Evolutionary conservation across 495 filamentous ascomycete species (phyloP).

Genomic region (Penicillium coprophilum): DNA sequence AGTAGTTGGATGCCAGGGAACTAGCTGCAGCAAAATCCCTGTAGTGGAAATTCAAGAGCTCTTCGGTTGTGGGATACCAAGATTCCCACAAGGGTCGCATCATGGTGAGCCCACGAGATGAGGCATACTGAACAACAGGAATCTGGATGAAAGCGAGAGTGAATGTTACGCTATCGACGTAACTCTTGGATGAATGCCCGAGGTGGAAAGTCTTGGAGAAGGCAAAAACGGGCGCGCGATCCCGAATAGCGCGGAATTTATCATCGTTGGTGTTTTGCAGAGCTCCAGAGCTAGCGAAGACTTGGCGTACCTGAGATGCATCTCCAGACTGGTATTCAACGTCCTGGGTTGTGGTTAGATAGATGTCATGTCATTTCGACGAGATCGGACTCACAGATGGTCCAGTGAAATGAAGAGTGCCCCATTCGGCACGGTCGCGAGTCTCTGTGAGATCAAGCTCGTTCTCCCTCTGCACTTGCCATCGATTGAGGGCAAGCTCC

Average conservation of each 20-base stretch:
- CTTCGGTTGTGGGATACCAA: constrained; percentile 62
- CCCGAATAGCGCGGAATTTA: constrained; percentile 68
- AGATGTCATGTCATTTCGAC: neutral
- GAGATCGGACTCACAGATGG: constrained; percentile 51
- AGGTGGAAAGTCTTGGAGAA: constrained; percentile 80
- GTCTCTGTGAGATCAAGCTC: constrained; percentile 75
- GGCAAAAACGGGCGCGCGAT: constrained; percentile 87
- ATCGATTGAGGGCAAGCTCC: constrained; percentile 50
- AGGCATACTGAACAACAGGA: constrained; percentile 83
- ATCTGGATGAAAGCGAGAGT: constrained; percentile 83
- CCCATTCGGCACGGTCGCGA: constrained; percentile 83
- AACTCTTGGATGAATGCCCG: constrained; percentile 21
- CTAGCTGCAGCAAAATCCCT: constrained; percentile 65
- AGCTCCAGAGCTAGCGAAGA: constrained; percentile 68
- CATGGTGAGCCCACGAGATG: constrained; percentile 71
- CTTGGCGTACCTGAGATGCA: constrained; percentile 63
- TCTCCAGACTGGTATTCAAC: constrained; percentile 69
- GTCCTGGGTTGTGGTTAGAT: constrained; percentile 41
- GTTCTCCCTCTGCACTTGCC: constrained; percentile 60
- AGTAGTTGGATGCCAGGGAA: constrained; percentile 72
- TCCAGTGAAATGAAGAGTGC: constrained; percentile 74
- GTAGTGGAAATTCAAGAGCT: constrained; percentile 73
- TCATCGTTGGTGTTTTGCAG: constrained; percentile 66
- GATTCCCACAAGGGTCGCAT: constrained; percentile 90
- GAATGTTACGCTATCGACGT: constrained; percentile 63